Evolutionary conservation across 345 rosid genomes (phyloP).

Genomic region (Luvunga scandens): DNA sequence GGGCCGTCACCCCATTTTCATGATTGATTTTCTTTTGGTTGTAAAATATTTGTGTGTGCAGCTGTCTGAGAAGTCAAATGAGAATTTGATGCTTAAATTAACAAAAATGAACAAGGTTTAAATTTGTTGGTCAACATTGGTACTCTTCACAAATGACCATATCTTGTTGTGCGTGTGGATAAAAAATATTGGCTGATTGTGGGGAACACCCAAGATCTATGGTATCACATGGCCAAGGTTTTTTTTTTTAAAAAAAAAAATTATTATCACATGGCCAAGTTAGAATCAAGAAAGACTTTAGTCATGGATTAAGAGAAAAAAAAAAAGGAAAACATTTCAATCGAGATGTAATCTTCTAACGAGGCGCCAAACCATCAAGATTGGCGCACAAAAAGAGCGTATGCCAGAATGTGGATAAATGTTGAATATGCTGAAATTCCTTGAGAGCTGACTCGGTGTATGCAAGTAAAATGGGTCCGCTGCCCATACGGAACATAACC

Average conservation of each 20-base stretch:
- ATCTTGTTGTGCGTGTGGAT: not conserved
- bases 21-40: not conserved
- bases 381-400: not conserved
- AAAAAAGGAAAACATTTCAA: too few species aligned
- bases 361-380: too few species aligned
- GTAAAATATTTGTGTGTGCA: too few species aligned
- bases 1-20: not conserved
- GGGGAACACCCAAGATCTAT: not conserved
- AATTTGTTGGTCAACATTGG: not conserved
- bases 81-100: not conserved
- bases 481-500: not conserved
- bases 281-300: not conserved
- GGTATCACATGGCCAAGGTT: not conserved
- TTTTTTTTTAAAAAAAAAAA: too few species aligned
- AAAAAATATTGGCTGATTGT: not conserved
- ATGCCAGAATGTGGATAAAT: constrained; percentile 3
- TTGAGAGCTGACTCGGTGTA: too few species aligned
- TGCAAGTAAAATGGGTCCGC: not conserved
- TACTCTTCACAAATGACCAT: not conserved
- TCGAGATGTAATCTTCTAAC: too few species aligned
- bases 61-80: not conserved
- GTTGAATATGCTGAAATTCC: constrained; percentile 15
- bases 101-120: not conserved
- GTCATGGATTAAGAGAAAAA: not conserved
- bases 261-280: not conserved